Evolutionary conservation across 148 eudicot species (phyloP).

Genomic region (Camellia lanceoleosa): DNA sequence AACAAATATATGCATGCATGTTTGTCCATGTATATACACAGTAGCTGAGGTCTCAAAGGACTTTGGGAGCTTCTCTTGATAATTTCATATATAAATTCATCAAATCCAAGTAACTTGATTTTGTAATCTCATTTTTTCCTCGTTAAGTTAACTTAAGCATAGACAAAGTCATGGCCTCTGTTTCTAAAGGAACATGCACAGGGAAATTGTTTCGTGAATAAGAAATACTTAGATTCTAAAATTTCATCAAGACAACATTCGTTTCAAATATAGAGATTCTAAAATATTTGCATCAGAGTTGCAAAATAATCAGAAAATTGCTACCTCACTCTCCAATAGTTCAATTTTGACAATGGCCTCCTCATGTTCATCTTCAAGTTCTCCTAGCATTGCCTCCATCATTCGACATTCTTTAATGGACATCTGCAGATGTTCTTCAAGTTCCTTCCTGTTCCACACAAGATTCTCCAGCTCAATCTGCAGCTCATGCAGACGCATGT

Average conservation of each 20-base stretch:
- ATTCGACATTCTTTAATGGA: slow-evolving; percentile 49
- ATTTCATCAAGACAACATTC: not conserved
- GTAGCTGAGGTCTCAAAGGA: too few relatives aligned
- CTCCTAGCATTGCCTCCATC: slow-evolving; percentile 59
- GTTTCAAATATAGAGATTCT: not conserved
- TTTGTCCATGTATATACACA: too few relatives aligned
- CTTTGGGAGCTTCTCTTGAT: too few relatives aligned
- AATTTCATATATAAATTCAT: too few relatives aligned
- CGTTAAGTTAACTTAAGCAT: not conserved
- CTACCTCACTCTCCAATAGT: slow-evolving; percentile 63
- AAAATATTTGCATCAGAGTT: not conserved
- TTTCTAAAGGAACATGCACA: not conserved
- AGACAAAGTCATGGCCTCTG: not conserved
- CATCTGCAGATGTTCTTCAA: slow-evolving; percentile 39
- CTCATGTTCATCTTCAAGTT: slow-evolving; percentile 82
- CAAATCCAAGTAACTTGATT: not conserved
- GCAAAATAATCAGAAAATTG: slow-evolving; percentile 10
- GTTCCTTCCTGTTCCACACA: slow-evolving; percentile 51
- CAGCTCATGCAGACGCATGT: slow-evolving; percentile 54
- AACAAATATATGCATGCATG: too few relatives aligned
- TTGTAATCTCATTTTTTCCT: not conserved
- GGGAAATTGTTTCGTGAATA: not conserved
- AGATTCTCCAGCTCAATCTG: slow-evolving; percentile 52
- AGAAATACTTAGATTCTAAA: not conserved
- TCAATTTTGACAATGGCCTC: slow-evolving; percentile 67